A percentile compares a stretch with the other conserved stretches of the same genome.
Conservation (phyloP, 2,329 filamentous ascomycete genomes). For the Exophiala sp. region DNA sequence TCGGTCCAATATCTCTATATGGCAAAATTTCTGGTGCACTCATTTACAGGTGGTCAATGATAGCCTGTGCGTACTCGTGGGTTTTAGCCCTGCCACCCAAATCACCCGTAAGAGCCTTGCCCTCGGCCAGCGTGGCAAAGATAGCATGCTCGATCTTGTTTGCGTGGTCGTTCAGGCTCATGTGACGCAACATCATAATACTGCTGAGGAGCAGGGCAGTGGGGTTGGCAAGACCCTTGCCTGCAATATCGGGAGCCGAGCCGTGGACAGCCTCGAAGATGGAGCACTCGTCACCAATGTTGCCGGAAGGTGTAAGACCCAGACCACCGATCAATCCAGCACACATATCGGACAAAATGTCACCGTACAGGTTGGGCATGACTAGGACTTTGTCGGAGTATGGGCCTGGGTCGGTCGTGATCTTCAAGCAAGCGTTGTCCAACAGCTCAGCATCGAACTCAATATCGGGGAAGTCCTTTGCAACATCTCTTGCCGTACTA, state of each 20-base stretch:
- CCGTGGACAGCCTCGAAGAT: conserved; percentile 99
- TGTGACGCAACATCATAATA: conserved; percentile 99
- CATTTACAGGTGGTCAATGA: conserved; percentile 63
- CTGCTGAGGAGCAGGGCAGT: conserved; percentile 91
- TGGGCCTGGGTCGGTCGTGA: conserved; percentile 89
- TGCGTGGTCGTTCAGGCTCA: conserved; percentile 84
- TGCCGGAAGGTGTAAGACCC: conserved; percentile 93
- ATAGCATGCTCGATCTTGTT: conserved; percentile 87
- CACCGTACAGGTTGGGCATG: conserved; percentile 97
- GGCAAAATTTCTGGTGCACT: not conserved
- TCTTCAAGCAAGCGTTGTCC: conserved; percentile 99
- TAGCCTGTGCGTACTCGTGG: conserved; percentile 85
- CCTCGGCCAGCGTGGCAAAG: conserved; percentile 91
- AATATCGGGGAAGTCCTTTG: conserved; percentile 93
- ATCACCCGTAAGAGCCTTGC: conserved; percentile 93
- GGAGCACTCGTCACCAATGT: conserved; percentile 99
- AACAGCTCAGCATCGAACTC: conserved; percentile 97
- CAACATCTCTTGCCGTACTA: conserved; percentile 74
- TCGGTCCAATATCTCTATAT: too few species aligned
- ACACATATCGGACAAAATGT: conserved; percentile 99
- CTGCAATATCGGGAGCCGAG: conserved; percentile 93
- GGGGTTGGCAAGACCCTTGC: conserved; percentile 94
- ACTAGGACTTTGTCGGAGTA: conserved; percentile 86
- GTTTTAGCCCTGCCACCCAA: conserved; percentile 96
- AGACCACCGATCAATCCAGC: conserved; percentile 97